Percentiles rank a stretch among this genome's conserved stretches.
phyloP scores from a whole-genome alignment of 106 monocot genomes.

The Alisma plantagoaquatica region DNA sequence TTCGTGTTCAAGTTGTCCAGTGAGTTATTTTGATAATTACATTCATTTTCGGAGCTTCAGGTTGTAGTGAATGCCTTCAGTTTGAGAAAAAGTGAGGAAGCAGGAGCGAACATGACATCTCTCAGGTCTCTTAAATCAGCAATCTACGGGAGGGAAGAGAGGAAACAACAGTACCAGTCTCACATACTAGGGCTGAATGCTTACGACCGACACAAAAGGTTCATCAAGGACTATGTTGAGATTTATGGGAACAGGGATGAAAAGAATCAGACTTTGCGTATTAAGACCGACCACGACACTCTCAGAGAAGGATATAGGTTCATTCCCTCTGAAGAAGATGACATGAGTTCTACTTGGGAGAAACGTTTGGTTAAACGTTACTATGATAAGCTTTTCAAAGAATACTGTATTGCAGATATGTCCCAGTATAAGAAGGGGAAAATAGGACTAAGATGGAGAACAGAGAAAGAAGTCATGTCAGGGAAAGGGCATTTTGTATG shows the following conservation, averaged over 20 bases:
- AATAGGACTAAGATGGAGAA: constrained; percentile 99
- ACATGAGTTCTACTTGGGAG: constrained; percentile 96
- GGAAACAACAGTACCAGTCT: constrained; percentile 11
- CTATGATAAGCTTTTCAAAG: constrained; percentile 97
- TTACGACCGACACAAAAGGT: constrained; percentile 11
- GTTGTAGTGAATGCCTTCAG: too few species aligned
- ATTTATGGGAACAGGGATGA: not conserved
- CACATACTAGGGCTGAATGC: constrained; percentile 15
- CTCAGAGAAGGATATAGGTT: constrained; percentile 55
- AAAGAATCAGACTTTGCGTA: not conserved
- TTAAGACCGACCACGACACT: constrained; percentile 15
- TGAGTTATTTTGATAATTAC: too few species aligned
- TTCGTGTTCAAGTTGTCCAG: too few species aligned
- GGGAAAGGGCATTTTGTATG: constrained; percentile 98
- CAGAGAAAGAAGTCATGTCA: constrained; percentile 88
- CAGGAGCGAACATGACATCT: constrained; percentile 1
- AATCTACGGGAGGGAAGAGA: constrained; percentile 9
- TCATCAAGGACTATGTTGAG: constrained; percentile 6
- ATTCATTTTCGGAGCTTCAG: too few species aligned
- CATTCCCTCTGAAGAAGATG: constrained; percentile 91
- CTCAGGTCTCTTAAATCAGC: constrained; percentile 5
- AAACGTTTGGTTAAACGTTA: constrained; percentile 96
- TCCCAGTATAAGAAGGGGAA: constrained; percentile 91
- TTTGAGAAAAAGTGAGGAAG: too few species aligned
- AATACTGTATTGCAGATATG: constrained; percentile 99